Base-by-base conservation (phyloP, 2,329 filamentous ascomycete genomes). In the Rhinocladiella mackenziei region DNA sequence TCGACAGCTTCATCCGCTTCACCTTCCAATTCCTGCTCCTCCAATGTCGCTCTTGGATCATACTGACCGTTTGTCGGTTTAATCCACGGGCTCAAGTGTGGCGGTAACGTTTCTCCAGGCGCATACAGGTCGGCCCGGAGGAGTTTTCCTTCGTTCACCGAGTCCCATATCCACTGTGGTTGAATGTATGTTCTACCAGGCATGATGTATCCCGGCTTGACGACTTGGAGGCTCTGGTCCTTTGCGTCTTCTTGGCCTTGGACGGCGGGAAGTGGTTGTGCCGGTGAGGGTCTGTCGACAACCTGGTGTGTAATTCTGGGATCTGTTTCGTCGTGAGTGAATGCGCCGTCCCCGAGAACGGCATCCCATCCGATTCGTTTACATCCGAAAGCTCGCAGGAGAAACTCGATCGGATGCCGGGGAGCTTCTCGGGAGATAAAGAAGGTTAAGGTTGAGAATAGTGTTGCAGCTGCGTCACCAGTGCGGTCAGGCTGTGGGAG, bases 81-180 rank as follows among this genome's bases (percentile, higher is more conserved):
- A 53, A 97, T 89, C 76, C 94, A 98, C 18, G 92, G 92, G 65
- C 89, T 97, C 58, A 98, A 68, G 74, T 98, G 92, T 9, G 92
- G 92, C 15, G 92, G 92, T 22, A 98, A 74, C 56, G 87, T 83
- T 13, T 89, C 84, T 13, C 92, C 92, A 2, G 92, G 92, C 0
- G 84, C 86, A 60, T 98, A 98, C 25, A 89, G 69, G 61, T 96
- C 88, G 22, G 89, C 80, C 54, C 85, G 78, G 64, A 96, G 82
- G 43, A 98, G 72, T 66, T 91, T 88, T 51, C 88, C 87, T 33
- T 92, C 86, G 64, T 98, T 98, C 64, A 95, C 72, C 59, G 86
- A 91, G 62, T 98, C 92, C 92, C 92, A 98, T 3, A 98, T 81
- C 91, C 94, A 98, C 64, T 98, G 92, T 14, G 92, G 92, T 70